Conservation (phyloP, 2,329 filamentous ascomycete species). For the Fonsecaea multimorphosa region DNA sequence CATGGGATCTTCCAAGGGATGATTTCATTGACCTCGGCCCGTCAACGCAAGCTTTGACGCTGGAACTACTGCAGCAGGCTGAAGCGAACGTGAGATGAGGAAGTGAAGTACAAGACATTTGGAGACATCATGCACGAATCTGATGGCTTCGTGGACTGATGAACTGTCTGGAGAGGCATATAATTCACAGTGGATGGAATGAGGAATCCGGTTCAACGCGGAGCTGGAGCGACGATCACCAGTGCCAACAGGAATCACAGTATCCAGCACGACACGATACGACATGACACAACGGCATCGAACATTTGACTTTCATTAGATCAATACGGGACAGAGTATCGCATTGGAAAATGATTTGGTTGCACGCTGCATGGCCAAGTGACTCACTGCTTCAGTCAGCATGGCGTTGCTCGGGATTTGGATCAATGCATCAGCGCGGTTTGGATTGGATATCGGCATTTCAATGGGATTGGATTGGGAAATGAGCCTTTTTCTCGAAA, state of each 20-base stretch:
- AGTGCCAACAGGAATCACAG: background rate
- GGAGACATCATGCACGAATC: background rate
- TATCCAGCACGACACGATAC: background rate
- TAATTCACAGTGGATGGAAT: background rate
- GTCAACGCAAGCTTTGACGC: constrained; percentile 32
- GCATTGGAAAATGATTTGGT: background rate
- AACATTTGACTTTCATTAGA: background rate
- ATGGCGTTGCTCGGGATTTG: background rate
- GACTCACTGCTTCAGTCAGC: background rate
- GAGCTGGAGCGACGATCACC: background rate
- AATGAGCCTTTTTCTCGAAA: too few species aligned
- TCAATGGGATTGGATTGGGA: too few species aligned
- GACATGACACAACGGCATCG: background rate
- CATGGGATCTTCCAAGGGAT: constrained; percentile 23
- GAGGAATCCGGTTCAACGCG: background rate
- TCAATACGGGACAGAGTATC: background rate
- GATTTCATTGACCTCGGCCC: constrained; percentile 29
- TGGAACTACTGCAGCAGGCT: constrained; percentile 28
- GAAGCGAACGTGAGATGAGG: constrained; percentile 25
- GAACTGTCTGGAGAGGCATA: background rate
- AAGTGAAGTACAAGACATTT: background rate
- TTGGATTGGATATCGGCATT: background rate
- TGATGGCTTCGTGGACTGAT: background rate
- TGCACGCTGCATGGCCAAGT: background rate
- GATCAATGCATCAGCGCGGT: background rate